Evolutionary conservation across 768 basidiomycete species (phyloP).

Genomic region (Lentinula boryana): DNA sequence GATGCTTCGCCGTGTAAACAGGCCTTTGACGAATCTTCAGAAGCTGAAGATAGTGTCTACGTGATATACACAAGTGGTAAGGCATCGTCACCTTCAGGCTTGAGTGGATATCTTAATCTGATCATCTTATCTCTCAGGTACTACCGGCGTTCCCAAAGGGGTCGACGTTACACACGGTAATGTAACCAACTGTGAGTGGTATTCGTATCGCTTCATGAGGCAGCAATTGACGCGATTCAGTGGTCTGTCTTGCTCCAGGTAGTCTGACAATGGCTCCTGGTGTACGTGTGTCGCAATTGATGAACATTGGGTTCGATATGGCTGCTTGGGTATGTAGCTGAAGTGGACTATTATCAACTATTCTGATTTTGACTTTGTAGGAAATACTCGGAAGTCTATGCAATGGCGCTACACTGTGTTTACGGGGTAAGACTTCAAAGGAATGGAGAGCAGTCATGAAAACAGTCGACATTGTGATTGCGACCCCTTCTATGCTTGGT

Average conservation of each 20-base stretch:
- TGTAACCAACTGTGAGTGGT: constrained; percentile 47
- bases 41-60: constrained; percentile 41
- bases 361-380: constrained; percentile 6
- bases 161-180: constrained; percentile 55
- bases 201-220: not conserved
- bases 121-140: constrained; percentile 23
- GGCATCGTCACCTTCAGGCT: constrained; percentile 10
- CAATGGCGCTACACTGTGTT: constrained; percentile 39
- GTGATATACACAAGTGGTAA: constrained; percentile 59
- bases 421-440: constrained; percentile 34
- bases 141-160: constrained; percentile 49
- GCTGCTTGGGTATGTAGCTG: constrained; percentile 27
- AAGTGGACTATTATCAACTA: not conserved
- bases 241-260: constrained; percentile 32
- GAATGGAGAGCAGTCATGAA: constrained; percentile 37
- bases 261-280: constrained; percentile 36
- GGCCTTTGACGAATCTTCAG: constrained; percentile 28
- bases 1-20: constrained; percentile 24
- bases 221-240: constrained; percentile 12
- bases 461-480: constrained; percentile 38
- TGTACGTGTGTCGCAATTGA: constrained; percentile 33
- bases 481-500: constrained; percentile 38
- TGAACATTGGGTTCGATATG: constrained; percentile 43
- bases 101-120: not conserved
- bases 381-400: constrained; percentile 37